phyloP scores from a whole-genome alignment of 345 rosid genomes.

The Melaleuca alternifolia region DNA sequence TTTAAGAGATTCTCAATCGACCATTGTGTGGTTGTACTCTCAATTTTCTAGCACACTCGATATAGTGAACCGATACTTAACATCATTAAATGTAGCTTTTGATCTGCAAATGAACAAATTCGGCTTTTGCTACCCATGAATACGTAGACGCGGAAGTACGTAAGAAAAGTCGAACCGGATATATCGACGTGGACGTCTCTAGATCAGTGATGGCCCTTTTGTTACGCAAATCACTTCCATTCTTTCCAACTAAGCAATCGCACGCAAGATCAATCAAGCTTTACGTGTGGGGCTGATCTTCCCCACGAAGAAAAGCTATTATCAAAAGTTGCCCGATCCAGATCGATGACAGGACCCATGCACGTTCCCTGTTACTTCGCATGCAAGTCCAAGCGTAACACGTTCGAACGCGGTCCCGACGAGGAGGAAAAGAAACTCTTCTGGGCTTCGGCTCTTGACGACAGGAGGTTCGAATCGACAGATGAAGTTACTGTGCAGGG shows the following conservation, averaged over 20 bases:
- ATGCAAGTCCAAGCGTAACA: background rate
- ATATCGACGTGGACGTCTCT: no score
- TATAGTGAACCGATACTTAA: background rate
- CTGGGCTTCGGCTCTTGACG: background rate
- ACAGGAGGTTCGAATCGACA: background rate
- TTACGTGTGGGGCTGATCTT: background rate
- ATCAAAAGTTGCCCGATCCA: background rate
- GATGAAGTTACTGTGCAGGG: background rate
- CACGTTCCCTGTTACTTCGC: background rate
- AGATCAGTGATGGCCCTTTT: background rate
- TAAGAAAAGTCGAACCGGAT: background rate
- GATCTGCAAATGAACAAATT: background rate
- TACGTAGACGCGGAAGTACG: background rate
- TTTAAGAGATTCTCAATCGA: background rate
- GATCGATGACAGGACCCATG: background rate
- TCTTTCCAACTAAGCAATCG: background rate
- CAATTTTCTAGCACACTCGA: background rate
- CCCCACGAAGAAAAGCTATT: background rate
- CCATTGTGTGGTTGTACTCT: background rate
- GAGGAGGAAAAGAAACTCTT: background rate
- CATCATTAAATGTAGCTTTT: background rate
- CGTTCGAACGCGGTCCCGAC: background rate
- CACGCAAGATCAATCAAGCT: background rate
- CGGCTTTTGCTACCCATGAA: background rate
- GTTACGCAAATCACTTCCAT: background rate